These are phyloP conservation scores for Annulohypoxylon nitens DNA, from an alignment of 495 filamentous ascomycete genomes.

Conservation along the genomic window DNA sequence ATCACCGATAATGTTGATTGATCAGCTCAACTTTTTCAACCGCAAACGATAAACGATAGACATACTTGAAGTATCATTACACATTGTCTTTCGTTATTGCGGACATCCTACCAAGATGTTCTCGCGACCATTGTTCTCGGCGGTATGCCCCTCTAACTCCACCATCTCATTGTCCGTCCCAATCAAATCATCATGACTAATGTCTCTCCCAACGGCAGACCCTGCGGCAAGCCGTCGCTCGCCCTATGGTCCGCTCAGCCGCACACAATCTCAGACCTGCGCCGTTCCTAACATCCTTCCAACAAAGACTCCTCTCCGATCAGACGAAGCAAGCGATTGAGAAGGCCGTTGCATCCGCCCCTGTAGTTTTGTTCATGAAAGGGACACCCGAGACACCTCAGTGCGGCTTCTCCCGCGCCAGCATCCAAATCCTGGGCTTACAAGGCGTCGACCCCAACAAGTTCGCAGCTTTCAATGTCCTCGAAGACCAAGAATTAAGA, in stretches of 20 bases:
- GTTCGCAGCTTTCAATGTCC: slow-evolving; percentile 95
- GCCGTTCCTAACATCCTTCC: slow-evolving; percentile 54
- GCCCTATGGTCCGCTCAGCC: slow-evolving; percentile 51
- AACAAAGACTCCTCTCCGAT: slow-evolving; percentile 77
- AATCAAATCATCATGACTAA: slow-evolving; percentile 18
- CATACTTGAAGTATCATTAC: neutral
- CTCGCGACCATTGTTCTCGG: slow-evolving; percentile 40
- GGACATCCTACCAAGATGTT: slow-evolving; percentile 34
- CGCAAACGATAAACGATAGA: neutral
- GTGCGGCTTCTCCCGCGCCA: slow-evolving; percentile 96
- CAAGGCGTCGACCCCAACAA: slow-evolving; percentile 97
- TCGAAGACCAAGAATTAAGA: slow-evolving; percentile 89
- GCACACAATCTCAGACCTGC: slow-evolving; percentile 34
- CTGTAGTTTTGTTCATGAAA: slow-evolving; percentile 99
- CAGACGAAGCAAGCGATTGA: slow-evolving; percentile 85
- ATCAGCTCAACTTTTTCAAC: slow-evolving; percentile 34
- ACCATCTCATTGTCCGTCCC: neutral
- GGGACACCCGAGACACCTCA: slow-evolving; percentile 97
- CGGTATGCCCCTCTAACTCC: slow-evolving; percentile 26
- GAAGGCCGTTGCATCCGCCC: slow-evolving; percentile 83
- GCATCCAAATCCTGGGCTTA: slow-evolving; percentile 91
- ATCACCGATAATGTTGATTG: slow-evolving; percentile 34
- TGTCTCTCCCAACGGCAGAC: slow-evolving; percentile 31
- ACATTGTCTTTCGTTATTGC: slow-evolving; percentile 12
- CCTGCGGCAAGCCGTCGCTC: slow-evolving; percentile 53